phyloP scores from a whole-genome alignment of 73 alveolate genomes.

The Tetrahymena borealis region DNA sequence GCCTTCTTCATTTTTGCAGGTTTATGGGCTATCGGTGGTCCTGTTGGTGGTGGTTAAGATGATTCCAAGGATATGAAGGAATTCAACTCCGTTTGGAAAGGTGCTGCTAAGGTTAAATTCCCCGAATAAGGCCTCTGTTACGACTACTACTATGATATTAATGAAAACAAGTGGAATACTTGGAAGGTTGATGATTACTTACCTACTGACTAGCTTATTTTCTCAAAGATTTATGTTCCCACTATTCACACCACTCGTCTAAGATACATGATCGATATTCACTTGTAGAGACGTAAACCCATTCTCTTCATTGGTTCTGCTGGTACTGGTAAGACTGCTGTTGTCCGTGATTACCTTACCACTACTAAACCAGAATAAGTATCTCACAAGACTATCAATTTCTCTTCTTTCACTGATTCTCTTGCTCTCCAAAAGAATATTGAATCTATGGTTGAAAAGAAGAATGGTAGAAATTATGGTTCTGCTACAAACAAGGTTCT shows the following conservation, averaged over 20 bases:
- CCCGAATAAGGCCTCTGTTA: conserved; percentile 92
- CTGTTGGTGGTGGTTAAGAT: conserved; percentile 72
- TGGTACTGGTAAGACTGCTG: conserved; percentile 99
- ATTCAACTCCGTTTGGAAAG: conserved; percentile 76
- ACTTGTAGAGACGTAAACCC: conserved; percentile 83
- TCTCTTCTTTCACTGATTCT: conserved; percentile 96
- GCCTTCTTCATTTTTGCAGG: conserved; percentile 91
- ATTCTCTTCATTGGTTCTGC: conserved; percentile 96
- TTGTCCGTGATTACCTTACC: conserved; percentile 95
- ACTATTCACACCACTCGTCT: conserved; percentile 92
- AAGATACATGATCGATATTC: conserved; percentile 82
- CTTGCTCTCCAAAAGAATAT: conserved; percentile 82
- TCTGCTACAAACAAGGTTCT: conserved; percentile 96
- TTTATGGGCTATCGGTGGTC: conserved; percentile 98
- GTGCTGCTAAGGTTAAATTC: conserved; percentile 83
- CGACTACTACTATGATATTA: conserved; percentile 86
- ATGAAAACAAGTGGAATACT: conserved; percentile 81
- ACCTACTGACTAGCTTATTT: conserved; percentile 85
- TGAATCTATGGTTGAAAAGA: conserved; percentile 93
- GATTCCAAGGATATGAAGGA: conserved; percentile 71
- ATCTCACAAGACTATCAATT: conserved; percentile 79
- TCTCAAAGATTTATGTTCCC: conserved; percentile 93
- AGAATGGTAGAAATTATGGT: conserved; percentile 94
- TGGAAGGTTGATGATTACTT: conserved; percentile 91
- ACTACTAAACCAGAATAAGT: conserved; percentile 67